Conservation (phyloP, 2,329 filamentous ascomycete species). For the Colletotrichum sp. region DNA sequence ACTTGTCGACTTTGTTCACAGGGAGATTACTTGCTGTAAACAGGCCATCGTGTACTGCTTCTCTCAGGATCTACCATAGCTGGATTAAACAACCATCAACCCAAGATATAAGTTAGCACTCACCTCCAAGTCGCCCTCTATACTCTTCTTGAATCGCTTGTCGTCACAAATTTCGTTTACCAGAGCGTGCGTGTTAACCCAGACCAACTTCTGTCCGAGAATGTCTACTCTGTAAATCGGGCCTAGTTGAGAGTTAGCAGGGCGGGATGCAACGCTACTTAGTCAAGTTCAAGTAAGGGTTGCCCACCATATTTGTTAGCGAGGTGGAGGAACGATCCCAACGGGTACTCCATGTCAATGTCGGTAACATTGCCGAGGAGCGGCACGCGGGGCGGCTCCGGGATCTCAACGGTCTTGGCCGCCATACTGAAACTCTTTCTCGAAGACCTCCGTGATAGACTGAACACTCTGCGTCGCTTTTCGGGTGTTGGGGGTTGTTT, state of each 20-base stretch:
- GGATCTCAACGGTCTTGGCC: slow-evolving; percentile 14
- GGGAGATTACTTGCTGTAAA: slow-evolving; percentile 17
- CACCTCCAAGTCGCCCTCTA: slow-evolving; percentile 48
- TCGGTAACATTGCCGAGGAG: slow-evolving; percentile 70
- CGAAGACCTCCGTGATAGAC: background rate
- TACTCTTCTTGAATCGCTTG: slow-evolving; percentile 64
- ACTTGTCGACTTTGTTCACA: fast-evolving
- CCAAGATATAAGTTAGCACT: fast-evolving
- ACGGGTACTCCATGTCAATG: slow-evolving; percentile 62
- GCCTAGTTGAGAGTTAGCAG: slow-evolving; percentile 38
- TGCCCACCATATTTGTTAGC: slow-evolving; percentile 68
- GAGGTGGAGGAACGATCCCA: slow-evolving; percentile 59
- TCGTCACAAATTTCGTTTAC: slow-evolving; percentile 70
- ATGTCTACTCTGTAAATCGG: slow-evolving; percentile 63
- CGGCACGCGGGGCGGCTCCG: slow-evolving; percentile 63
- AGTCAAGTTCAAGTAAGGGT: background rate
- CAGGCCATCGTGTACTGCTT: slow-evolving; percentile 51
- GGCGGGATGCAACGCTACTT: background rate
- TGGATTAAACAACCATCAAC: background rate
- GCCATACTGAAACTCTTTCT: slow-evolving; percentile 20
- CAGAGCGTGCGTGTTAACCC: slow-evolving; percentile 59
- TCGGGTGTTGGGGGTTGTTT: background rate
- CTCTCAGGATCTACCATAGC: slow-evolving; percentile 52
- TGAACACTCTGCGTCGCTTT: background rate
- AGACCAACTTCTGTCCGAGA: slow-evolving; percentile 47